Conservation (phyloP, 169 alveolate genomes). For the Amoebophrya sp. region DNA sequence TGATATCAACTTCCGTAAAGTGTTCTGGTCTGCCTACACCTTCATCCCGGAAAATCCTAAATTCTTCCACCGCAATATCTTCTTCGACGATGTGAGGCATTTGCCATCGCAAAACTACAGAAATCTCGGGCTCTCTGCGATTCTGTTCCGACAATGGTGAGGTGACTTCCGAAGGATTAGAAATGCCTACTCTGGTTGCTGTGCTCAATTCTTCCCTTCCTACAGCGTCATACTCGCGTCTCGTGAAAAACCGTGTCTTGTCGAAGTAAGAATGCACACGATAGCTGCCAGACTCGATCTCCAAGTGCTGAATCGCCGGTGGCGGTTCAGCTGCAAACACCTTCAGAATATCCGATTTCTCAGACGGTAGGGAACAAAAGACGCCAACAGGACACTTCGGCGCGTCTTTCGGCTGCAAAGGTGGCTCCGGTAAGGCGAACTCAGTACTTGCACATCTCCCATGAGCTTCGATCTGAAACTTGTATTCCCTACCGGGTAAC, state of each 20-base stretch:
- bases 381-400: background rate
- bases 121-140: background rate
- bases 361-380: background rate
- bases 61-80: background rate
- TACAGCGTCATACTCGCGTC: background rate
- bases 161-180: too few species aligned
- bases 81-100: background rate
- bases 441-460: background rate
- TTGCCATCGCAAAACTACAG: background rate
- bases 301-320: background rate
- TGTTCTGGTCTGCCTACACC: background rate
- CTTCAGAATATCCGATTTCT: background rate
- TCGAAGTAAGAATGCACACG: background rate
- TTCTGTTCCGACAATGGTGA: too few species aligned
- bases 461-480: background rate
- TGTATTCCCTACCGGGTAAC: background rate
- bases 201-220: background rate
- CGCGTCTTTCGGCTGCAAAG: background rate
- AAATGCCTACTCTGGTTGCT: too few species aligned
- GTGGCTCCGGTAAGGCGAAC: background rate
- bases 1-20: background rate
- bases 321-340: background rate
- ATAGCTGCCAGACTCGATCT: background rate
- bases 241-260: background rate
- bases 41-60: background rate